Conservation (phyloP, 148 eudicot genomes). For the Arctostaphylos glauca region DNA sequence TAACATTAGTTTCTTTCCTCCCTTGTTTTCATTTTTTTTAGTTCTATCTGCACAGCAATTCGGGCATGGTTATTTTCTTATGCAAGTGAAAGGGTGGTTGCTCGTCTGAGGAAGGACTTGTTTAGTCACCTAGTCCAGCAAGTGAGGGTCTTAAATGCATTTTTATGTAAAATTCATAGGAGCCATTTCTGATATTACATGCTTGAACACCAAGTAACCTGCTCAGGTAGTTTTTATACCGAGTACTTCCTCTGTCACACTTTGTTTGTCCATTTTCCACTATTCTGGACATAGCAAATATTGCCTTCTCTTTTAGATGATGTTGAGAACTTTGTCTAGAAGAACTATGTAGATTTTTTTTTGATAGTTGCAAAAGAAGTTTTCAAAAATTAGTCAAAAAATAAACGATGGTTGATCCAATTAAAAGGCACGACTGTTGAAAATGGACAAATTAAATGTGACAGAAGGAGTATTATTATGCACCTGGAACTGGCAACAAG, state of each 20-base stretch:
- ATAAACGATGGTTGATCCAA: neutral
- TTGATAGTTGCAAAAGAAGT: neutral
- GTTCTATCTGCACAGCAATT: constrained; percentile 69
- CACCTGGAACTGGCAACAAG: neutral
- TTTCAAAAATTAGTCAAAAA: neutral
- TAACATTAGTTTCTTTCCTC: neutral
- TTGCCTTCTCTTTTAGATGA: neutral
- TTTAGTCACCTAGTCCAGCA: constrained; percentile 73
- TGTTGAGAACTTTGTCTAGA: neutral
- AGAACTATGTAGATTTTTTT: neutral
- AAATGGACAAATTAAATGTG: neutral
- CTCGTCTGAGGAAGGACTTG: constrained; percentile 66
- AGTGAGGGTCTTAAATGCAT: constrained; percentile 36
- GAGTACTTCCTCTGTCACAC: neutral
- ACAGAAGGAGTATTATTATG: neutral
- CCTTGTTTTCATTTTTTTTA: constrained; percentile 22
- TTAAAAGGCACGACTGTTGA: neutral
- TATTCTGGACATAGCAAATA: neutral
- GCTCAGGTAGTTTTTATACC: neutral
- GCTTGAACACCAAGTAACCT: neutral
- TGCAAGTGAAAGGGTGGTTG: constrained; percentile 90
- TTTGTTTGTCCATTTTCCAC: neutral
- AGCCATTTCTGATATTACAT: neutral
- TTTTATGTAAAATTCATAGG: neutral
- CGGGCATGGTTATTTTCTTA: constrained; percentile 80